phyloP scores from a whole-genome alignment of 352 stramenopile genomes.

The Lagenidium giganteum region DNA sequence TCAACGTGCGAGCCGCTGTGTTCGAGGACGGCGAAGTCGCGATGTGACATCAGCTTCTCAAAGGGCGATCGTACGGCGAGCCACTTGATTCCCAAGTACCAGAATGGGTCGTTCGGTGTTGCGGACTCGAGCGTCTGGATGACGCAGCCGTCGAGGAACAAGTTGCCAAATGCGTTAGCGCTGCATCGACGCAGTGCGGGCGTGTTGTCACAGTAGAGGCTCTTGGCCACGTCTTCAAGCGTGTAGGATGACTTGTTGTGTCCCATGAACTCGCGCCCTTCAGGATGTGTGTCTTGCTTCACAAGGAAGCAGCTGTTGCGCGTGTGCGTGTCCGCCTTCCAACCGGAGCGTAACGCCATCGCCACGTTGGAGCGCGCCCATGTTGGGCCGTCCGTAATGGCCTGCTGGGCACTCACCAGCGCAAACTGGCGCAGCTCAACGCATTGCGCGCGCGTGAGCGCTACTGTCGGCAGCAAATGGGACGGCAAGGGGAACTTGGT shows the following conservation, averaged over 20 bases:
- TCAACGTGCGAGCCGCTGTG: slow-evolving; percentile 59
- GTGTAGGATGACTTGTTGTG: slow-evolving; percentile 43
- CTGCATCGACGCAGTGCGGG: slow-evolving; percentile 36
- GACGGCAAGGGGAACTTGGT: slow-evolving; percentile 48
- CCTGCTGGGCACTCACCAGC: slow-evolving; percentile 37
- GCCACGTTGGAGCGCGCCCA: slow-evolving; percentile 61
- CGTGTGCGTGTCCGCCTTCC: slow-evolving; percentile 44
- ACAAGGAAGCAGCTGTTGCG: slow-evolving; percentile 48
- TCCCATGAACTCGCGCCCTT: slow-evolving; percentile 43
- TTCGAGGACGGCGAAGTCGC: slow-evolving; percentile 70
- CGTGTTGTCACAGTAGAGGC: slow-evolving; percentile 55
- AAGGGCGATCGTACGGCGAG: slow-evolving; percentile 58
- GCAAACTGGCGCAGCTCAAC: slow-evolving; percentile 58
- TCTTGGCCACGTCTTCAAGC: slow-evolving; percentile 63
- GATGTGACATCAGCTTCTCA: slow-evolving; percentile 46
- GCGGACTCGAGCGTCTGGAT: slow-evolving; percentile 59
- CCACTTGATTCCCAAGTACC: slow-evolving; percentile 76
- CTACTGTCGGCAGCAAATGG: slow-evolving; percentile 37
- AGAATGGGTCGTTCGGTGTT: slow-evolving; percentile 63
- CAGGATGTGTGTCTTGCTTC: slow-evolving; percentile 18
- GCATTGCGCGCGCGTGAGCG: slow-evolving; percentile 43
- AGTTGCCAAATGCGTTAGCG: slow-evolving; percentile 37
- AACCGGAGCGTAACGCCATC: slow-evolving; percentile 33
- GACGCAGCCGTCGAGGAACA: slow-evolving; percentile 54
- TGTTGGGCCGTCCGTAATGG: slow-evolving; percentile 50